Conservation (phyloP, 106 monocot species). For the Platanthera zijinensis region DNA sequence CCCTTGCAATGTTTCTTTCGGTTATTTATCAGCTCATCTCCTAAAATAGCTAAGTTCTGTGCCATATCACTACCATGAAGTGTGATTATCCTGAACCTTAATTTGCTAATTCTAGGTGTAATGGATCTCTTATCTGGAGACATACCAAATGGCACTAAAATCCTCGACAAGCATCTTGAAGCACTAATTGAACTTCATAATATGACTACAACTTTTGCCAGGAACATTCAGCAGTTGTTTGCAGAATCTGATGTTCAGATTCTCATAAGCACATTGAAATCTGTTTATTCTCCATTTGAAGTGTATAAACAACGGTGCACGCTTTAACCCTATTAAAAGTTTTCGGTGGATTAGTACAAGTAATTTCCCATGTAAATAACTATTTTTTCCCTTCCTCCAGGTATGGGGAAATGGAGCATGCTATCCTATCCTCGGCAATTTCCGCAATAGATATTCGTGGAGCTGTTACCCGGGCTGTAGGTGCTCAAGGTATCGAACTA, state of each 20-base stretch:
- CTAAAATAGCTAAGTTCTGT: background rate
- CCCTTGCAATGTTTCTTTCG: background rate
- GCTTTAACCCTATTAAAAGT: background rate
- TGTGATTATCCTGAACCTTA: background rate
- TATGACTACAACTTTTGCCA: conserved; percentile 79
- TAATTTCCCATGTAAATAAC: background rate
- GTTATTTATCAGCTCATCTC: background rate
- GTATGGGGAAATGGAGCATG: conserved; percentile 85
- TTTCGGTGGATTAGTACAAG: background rate
- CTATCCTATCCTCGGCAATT: conserved; percentile 84
- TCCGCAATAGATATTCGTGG: conserved; percentile 68
- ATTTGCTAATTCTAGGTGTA: conserved; percentile 45
- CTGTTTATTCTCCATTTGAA: conserved; percentile 89
- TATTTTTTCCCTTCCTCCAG: conserved; percentile 20
- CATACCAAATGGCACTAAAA: conserved; percentile 76
- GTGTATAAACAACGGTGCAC: conserved; percentile 75
- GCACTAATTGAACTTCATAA: conserved; percentile 86
- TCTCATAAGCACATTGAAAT: conserved; percentile 62
- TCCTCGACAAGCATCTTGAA: conserved; percentile 74
- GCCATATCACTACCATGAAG: background rate
- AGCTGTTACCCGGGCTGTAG: conserved; percentile 88
- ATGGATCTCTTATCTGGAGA: conserved; percentile 86
- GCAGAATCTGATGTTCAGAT: conserved; percentile 72
- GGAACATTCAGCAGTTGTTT: conserved; percentile 89
- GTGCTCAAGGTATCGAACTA: conserved; percentile 98